Conservation (phyloP, 176 grass and related monocot species). For the Eragrostis nindensis region DNA sequence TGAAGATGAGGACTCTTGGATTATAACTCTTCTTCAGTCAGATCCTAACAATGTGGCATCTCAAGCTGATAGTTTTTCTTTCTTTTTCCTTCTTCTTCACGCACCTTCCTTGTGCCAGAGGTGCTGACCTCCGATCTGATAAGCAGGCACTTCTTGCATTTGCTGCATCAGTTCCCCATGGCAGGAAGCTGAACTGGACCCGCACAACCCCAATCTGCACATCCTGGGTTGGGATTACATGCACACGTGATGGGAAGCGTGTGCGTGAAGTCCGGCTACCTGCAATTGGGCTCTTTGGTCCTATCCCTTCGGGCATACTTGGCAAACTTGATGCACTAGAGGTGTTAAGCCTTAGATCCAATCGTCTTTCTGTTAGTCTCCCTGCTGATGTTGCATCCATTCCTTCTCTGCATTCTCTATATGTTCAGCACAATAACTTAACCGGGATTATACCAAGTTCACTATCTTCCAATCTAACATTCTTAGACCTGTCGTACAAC, state of each 20-base stretch:
- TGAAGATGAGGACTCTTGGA: conserved; percentile 22
- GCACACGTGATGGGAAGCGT: conserved; percentile 58
- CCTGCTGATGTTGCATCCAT: conserved; percentile 80
- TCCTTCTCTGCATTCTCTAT: conserved; percentile 81
- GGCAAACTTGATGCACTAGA: conserved; percentile 87
- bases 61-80: conserved; percentile 38
- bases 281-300: conserved; percentile 70
- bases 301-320: conserved; percentile 67
- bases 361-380: conserved; percentile 71
- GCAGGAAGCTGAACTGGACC: conserved; percentile 89
- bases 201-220: conserved; percentile 62
- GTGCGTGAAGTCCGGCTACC: conserved; percentile 69
- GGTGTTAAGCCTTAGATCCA: conserved; percentile 87
- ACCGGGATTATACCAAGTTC: conserved; percentile 72
- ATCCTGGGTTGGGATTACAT: conserved; percentile 81
- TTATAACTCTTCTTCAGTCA: conserved; percentile 31
- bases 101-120: conserved; percentile 46
- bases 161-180: conserved; percentile 67
- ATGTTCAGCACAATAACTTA: conserved; percentile 90
- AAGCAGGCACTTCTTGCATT: conserved; percentile 84
- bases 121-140: conserved; percentile 69
- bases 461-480: conserved; percentile 67
- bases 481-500: conserved; percentile 92
- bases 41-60: conserved; percentile 47
- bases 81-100: conserved; percentile 42